Base-by-base conservation (phyloP, 441 rosid genomes). In the Corymbia calophylla region DNA sequence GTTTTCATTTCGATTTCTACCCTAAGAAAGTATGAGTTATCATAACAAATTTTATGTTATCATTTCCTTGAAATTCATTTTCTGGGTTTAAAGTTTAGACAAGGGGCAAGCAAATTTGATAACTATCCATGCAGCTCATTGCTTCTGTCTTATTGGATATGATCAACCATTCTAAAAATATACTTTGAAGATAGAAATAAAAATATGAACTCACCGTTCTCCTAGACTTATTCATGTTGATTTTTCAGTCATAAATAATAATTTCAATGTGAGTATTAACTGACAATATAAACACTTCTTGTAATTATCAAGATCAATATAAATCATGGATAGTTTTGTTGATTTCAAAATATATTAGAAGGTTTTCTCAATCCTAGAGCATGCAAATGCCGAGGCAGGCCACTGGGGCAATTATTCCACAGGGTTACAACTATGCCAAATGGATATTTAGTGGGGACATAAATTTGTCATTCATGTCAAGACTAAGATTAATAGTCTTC, bases 41-140 rank as follows among this genome's bases (percentile, higher is more conserved):
- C 44, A 39, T 5, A 39, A 39, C 44, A 39, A 39, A 39, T 39
- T 39, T 39, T 39, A 39, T 39, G 44, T 39, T 39, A 39, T 39
- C 44, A 39, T 53, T 53, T 53, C 44, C 44, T 39, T 39, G 44
- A 39, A 39, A 39, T 39, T 39, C 44, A 0, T 58, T 0, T 25
- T 9, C n/a, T 0, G 0, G 64, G 64, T 58, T 58, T 0, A 25
- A 58, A 58, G 0, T 58, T 58, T 58, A 58, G 0, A 58, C n/a
- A 58, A 9, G 64, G 64, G 64, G n/a, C 64, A 58, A 58, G 3
- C n/a, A 0, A 29, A 25, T 58, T 58, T 58, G 0, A 25, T 58
- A 58, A 58, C 64, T 58, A 32, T 64, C 0, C 70, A n/a, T 15
- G 70, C 35, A 15, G 9, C 2, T 14, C 0, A 19, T 64, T n/a